Evolutionary conservation across 176 grass and related monocot genomes (phyloP).

Genomic region (Oryza meridionalis): DNA sequence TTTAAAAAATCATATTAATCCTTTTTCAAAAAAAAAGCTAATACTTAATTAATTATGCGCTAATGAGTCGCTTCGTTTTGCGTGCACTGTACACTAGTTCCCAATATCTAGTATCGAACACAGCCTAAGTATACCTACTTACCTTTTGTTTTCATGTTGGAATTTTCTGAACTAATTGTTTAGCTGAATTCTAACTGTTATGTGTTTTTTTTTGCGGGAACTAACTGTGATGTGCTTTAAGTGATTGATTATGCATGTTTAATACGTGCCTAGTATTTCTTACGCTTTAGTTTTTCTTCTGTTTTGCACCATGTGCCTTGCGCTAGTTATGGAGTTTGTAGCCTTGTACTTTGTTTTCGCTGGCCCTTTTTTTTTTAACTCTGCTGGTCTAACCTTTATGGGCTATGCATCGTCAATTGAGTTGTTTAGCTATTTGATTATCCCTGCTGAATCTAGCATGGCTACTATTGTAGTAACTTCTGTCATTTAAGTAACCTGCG

Average conservation of each 20-base stretch:
- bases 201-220: background rate
- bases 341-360: background rate
- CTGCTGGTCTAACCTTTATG: background rate
- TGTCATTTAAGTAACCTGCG: too few species aligned
- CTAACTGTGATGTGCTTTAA: too few species aligned
- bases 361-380: background rate
- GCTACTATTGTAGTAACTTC: too few species aligned
- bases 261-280: background rate
- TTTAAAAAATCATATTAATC: too few species aligned
- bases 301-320: background rate
- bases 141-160: too few species aligned
- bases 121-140: too few species aligned
- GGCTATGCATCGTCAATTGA: background rate
- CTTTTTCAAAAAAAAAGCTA: too few species aligned
- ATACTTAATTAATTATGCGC: too few species aligned
- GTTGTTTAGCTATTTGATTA: slow-evolving; percentile 1
- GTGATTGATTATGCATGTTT: background rate
- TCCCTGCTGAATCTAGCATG: slow-evolving; percentile 6
- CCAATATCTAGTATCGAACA: too few species aligned
- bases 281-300: background rate
- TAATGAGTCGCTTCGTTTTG: too few species aligned
- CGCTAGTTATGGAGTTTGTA: background rate
- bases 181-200: background rate
- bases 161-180: too few species aligned
- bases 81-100: too few species aligned